Percentiles rank a stretch among this genome's conserved stretches.
These are phyloP conservation scores for Penicillium herquei DNA, from an alignment of 495 filamentous ascomycete species.

Conservation along the genomic window DNA sequence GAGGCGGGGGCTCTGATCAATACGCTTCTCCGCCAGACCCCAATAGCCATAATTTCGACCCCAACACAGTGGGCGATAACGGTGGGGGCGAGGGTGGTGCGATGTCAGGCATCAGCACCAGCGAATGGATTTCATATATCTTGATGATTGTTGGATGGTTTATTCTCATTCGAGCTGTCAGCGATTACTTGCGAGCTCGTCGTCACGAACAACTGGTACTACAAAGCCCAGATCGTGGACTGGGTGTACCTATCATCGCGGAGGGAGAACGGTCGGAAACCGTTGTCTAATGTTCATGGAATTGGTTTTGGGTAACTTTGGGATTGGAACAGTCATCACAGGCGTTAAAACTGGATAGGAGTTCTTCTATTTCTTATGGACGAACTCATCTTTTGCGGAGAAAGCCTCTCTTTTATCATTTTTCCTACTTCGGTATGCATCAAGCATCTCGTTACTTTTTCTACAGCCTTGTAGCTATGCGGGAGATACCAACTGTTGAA, in stretches of 20 bases:
- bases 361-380: conserved; percentile 18
- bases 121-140: conserved; percentile 87
- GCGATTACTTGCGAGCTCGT: conserved; percentile 81
- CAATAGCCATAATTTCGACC: conserved; percentile 86
- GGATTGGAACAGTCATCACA: conserved; percentile 6
- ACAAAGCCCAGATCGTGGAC: conserved; percentile 88
- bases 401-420: conserved; percentile 10
- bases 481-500: conserved; percentile 38
- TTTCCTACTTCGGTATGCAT: conserved; percentile 12
- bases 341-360: conserved; percentile 13
- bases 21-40: conserved; percentile 73
- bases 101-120: conserved; percentile 57
- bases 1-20: conserved; percentile 42
- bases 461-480: conserved; percentile 23
- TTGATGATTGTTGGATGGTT: conserved; percentile 99
- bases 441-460: conserved; percentile 16
- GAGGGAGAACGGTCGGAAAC: conserved; percentile 80
- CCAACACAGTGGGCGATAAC: conserved; percentile 57
- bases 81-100: conserved; percentile 34
- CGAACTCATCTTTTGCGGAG: conserved; percentile 19
- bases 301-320: conserved; percentile 7
- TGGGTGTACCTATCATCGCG: conserved; percentile 84
- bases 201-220: conserved; percentile 90
- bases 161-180: conserved; percentile 84
- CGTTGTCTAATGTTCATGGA: conserved; percentile 59